Percentiles rank a stretch among this genome's conserved stretches.
These are phyloP conservation scores for Botrytis elliptica DNA, from an alignment of 2,329 filamentous ascomycete genomes.

Conservation along the genomic window DNA sequence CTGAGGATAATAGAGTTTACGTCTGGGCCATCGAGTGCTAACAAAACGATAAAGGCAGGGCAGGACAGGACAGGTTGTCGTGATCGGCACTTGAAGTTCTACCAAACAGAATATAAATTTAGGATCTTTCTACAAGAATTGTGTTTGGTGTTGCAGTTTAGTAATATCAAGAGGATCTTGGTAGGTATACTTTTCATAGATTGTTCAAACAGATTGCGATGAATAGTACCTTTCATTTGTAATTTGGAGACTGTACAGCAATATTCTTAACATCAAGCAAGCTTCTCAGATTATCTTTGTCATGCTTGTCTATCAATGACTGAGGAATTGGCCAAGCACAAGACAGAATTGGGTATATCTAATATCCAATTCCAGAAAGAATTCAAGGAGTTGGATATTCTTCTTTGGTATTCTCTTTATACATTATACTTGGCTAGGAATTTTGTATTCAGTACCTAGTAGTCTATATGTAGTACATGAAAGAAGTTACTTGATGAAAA, in stretches of 20 bases:
- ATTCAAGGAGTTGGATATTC: too few relatives aligned
- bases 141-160: neutral
- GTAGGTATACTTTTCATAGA: neutral
- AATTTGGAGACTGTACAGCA: neutral
- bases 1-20: neutral
- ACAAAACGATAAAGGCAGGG: neutral
- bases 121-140: neutral
- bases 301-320: neutral
- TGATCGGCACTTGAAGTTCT: neutral
- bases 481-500: neutral
- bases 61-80: neutral
- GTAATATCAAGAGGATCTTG: too few relatives aligned
- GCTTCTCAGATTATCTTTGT: neutral
- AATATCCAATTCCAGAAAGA: neutral
- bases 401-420: neutral
- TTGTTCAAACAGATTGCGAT: neutral
- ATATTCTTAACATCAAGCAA: neutral
- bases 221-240: too few relatives aligned
- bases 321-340: neutral
- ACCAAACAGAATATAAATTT: neutral
- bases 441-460: accelerated
- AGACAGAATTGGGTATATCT: neutral
- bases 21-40: neutral
- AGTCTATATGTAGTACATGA: neutral
- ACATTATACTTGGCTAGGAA: neutral